Conservation (phyloP, 2,329 filamentous ascomycete species). For the Dactylella cylindrospora region DNA sequence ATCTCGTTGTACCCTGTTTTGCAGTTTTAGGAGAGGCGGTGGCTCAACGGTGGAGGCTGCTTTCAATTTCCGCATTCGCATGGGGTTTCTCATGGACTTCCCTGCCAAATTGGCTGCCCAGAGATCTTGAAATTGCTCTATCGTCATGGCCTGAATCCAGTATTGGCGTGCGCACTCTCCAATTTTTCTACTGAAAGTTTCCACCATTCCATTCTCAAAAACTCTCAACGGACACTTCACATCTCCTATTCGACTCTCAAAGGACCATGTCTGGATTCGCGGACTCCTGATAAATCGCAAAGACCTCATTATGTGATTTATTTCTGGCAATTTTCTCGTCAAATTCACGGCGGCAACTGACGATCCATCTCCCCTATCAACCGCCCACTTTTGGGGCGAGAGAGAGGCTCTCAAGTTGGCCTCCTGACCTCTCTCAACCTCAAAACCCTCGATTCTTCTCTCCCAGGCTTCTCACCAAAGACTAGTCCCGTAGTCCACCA, state of each 20-base stretch:
- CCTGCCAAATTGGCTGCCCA: slow-evolving; percentile 10
- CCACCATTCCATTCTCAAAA: not conserved
- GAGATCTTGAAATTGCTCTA: slow-evolving; percentile 20
- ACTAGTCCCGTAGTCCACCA: not conserved
- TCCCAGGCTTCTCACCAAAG: not conserved
- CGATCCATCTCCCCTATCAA: slow-evolving; percentile 14
- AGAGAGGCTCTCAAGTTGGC: not conserved
- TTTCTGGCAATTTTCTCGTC: slow-evolving; percentile 15
- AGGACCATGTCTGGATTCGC: slow-evolving; percentile 1
- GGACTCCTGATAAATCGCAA: too few species aligned
- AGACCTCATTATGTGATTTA: slow-evolving; percentile 10
- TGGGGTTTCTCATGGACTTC: slow-evolving; percentile 14
- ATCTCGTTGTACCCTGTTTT: too few species aligned
- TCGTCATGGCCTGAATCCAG: slow-evolving; percentile 5
- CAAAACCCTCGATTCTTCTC: slow-evolving; percentile 1
- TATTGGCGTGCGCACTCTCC: slow-evolving; percentile 2
- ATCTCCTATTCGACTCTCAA: not conserved
- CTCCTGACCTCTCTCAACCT: not conserved
- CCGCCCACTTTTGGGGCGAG: slow-evolving; percentile 1
- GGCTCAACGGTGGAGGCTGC: too few species aligned
- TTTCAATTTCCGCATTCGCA: slow-evolving; percentile 19
- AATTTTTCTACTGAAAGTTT: not conserved
- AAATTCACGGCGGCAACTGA: slow-evolving; percentile 31
- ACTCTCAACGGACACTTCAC: too few species aligned
- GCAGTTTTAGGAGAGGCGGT: too few species aligned